Percentiles rank a stretch among this genome's conserved stretches.
Conservation (phyloP, 768 basidiomycete species). For the Lactarius akahatsu region DNA sequence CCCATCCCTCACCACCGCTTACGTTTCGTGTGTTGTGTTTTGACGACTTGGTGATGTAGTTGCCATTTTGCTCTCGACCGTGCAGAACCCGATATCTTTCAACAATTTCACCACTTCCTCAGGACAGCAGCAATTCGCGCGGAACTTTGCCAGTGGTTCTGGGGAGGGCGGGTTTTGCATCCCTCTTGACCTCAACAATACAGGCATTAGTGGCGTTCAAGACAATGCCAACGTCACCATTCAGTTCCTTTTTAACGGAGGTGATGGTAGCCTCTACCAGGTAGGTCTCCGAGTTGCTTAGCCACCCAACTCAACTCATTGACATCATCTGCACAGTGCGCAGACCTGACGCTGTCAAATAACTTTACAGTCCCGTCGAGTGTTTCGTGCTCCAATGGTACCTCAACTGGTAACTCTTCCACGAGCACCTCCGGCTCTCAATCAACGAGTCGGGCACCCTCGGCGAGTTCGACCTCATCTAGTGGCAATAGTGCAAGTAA, state of each 20-base stretch:
- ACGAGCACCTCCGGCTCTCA: conserved; percentile 2
- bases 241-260: conserved; percentile 64
- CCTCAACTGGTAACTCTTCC: conserved; percentile 24
- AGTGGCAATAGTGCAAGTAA: background rate
- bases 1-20: background rate
- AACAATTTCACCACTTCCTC: conserved; percentile 54
- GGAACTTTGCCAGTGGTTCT: conserved; percentile 48
- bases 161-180: conserved; percentile 69
- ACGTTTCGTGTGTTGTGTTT: background rate
- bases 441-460: background rate
- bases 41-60: conserved; percentile 38
- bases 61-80: conserved; percentile 54
- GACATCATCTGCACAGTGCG: conserved; percentile 50
- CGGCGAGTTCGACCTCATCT: background rate
- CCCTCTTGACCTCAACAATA: conserved; percentile 55
- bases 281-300: conserved; percentile 36
- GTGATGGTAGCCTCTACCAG: conserved; percentile 72
- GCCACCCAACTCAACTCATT: background rate
- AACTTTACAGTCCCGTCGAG: conserved; percentile 50
- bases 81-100: conserved; percentile 61
- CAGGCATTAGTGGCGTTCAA: conserved; percentile 49
- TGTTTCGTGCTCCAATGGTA: conserved; percentile 38
- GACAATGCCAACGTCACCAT: conserved; percentile 75
- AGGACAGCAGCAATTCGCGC: conserved; percentile 38
- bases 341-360: conserved; percentile 70